Percentiles rank a stretch among this genome's conserved stretches.
Conservation (phyloP, 1,284 basidiomycete genomes). For the Crucibulum cyathiforme region DNA sequence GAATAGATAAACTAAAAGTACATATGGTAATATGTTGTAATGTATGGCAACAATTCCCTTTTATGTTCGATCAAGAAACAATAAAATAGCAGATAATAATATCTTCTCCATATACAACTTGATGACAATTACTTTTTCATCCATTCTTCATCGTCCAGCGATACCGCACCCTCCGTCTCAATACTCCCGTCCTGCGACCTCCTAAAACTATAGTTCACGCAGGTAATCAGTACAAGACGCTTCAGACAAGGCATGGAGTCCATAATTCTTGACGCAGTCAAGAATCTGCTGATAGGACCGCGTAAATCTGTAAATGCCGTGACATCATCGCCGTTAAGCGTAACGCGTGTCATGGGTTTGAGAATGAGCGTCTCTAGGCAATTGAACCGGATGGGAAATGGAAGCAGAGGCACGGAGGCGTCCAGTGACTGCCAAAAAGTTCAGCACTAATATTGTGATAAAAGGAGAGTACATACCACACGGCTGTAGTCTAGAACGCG, state of each 20-base stretch:
- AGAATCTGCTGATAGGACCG: slow-evolving; percentile 1
- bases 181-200: too few relatives aligned
- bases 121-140: too few relatives aligned
- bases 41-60: too few relatives aligned
- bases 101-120: too few relatives aligned
- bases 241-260: slow-evolving; percentile 5
- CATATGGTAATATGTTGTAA: too few relatives aligned
- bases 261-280: slow-evolving; percentile 12
- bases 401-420: slow-evolving; percentile 12
- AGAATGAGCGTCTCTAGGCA: slow-evolving; percentile 23
- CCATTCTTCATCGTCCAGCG: too few relatives aligned
- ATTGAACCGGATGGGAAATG: slow-evolving; percentile 14
- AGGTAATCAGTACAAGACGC: slow-evolving; percentile 7
- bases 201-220: neutral
- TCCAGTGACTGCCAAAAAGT: slow-evolving; percentile 8
- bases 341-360: slow-evolving; percentile 10
- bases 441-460: neutral
- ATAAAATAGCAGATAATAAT: too few relatives aligned
- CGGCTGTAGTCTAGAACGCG: slow-evolving; percentile 20
- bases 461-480: slow-evolving; percentile 10
- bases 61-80: too few relatives aligned
- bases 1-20: too few relatives aligned
- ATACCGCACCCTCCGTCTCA: too few relatives aligned
- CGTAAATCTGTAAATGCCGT: slow-evolving; percentile 11
- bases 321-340: slow-evolving; percentile 3